Evolutionary conservation across 495 filamentous ascomycete species (phyloP), one percentile per base, ranked within the genome.

Genomic region (Lindgomyces ingoldianus): DNA sequence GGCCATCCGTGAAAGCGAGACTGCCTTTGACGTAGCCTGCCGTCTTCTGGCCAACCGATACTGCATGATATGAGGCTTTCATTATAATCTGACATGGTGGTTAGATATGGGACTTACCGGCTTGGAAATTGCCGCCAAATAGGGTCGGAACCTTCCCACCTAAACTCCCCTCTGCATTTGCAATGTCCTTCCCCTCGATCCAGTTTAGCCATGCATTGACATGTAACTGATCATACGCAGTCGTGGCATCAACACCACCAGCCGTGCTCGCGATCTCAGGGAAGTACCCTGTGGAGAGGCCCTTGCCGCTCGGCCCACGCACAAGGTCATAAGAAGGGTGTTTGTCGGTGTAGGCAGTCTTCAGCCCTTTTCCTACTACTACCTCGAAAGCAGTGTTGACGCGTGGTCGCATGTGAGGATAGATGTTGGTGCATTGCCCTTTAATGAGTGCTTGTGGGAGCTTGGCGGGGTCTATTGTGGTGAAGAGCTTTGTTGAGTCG

Each of bases 341-440:
- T 68, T 78, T 78, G 50, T 78, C 76, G 1, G 75, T 64, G 48
- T 78, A 78, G 14, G 76, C 76, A 9, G 76, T 78, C 21, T 71
- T 52, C 10, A 67, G 47, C 22, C 75, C 74, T 0, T 45, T 57
- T 11, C 56, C 67, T 11, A 66, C 27, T 19, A 73, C 70, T 14
- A 78, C 54, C 56, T 78, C 76, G 30, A 70, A 78, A 46, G 75
- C 57, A 10, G 75, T 78, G 57, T 78, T 78, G 60, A 77, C 74
- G 16, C 75, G 72, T 42, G 76, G 27, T 24, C 69, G 73, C 41
- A 65, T 60, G 53, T 78, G 76, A 19, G 76, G 74, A 62, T 76
- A 77, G 26, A 73, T 53, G 4, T 50, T 39, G 19, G 44, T 42
- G 55, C 73, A 76, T 25, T 64, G 48, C 8, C 74, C 74, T 22